phyloP scores from a whole-genome alignment of 106 monocot species.

The Posidonia australis region DNA sequence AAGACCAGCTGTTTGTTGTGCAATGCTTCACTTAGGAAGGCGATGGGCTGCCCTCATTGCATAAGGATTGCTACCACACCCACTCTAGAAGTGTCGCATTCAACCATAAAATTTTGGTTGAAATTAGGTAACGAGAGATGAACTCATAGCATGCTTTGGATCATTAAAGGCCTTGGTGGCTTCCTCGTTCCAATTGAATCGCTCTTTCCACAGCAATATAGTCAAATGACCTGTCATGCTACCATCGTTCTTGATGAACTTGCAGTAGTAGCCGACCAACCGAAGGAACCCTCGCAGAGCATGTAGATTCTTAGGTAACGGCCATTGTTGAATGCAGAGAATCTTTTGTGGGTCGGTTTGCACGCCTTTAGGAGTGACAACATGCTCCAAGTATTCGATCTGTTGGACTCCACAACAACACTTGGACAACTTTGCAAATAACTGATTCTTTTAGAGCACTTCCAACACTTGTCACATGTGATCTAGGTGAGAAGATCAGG shows the following conservation, averaged over 20 bases:
- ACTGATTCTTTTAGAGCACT: not conserved
- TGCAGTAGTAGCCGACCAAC: not conserved
- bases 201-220: not conserved
- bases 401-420: not conserved
- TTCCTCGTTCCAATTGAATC: not conserved
- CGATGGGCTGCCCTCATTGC: not conserved
- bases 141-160: not conserved
- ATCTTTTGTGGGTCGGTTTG: not conserved
- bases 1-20: not conserved
- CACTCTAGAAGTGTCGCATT: not conserved
- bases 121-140: no score
- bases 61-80: not conserved
- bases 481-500: not conserved
- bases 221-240: not conserved
- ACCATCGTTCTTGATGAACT: not conserved
- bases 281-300: not conserved
- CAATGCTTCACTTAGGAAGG: not conserved
- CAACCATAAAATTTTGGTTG: not conserved
- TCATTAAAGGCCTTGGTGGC: not conserved
- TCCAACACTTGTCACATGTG: not conserved
- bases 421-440: not conserved
- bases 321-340: not conserved
- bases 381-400: conserved; percentile 2
- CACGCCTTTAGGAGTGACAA: not conserved
- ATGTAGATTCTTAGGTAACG: not conserved